These are phyloP conservation scores for Pseudocercospora fijiensis DNA, from an alignment of 2,329 filamentous ascomycete species.

Conservation along the genomic window DNA sequence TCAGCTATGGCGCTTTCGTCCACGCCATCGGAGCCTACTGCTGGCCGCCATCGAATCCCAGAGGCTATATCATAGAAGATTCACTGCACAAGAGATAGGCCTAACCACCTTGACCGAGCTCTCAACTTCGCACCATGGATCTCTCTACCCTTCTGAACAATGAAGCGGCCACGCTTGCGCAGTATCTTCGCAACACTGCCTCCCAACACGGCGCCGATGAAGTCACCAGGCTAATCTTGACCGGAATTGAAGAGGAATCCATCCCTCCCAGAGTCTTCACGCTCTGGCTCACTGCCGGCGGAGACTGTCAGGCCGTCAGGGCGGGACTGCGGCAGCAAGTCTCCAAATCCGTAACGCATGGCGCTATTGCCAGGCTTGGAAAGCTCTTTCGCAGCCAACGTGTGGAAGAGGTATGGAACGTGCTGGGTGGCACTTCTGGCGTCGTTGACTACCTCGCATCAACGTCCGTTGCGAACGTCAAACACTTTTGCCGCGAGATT, in stretches of 20 bases:
- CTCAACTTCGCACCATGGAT: slow-evolving; percentile 9
- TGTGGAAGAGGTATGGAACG: slow-evolving; percentile 21
- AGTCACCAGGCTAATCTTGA: slow-evolving; percentile 24
- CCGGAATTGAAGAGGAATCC: slow-evolving; percentile 16
- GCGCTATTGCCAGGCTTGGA: slow-evolving; percentile 21
- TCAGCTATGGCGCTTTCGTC: background rate
- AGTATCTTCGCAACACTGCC: slow-evolving; percentile 11
- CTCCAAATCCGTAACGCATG: slow-evolving; percentile 16
- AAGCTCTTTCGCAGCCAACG: slow-evolving; percentile 17
- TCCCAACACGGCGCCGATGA: background rate
- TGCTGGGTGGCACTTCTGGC: slow-evolving; percentile 23
- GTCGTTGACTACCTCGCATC: slow-evolving; percentile 22
- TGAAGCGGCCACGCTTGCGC: slow-evolving; percentile 13
- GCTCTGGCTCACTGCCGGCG: slow-evolving; percentile 24
- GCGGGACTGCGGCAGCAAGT: slow-evolving; percentile 18
- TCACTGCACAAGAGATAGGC: background rate
- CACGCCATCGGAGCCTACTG: background rate
- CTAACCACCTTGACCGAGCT: background rate
- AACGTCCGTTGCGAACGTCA: slow-evolving; percentile 27
- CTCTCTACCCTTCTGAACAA: slow-evolving; percentile 9
- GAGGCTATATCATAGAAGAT: background rate
- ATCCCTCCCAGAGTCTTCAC: slow-evolving; percentile 25
- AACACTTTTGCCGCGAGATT: slow-evolving; percentile 20
- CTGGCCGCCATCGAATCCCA: background rate
- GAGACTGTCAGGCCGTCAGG: slow-evolving; percentile 19